phyloP scores from a whole-genome alignment of 2,329 filamentous ascomycete genomes.

The Tricladium varicosporioides region DNA sequence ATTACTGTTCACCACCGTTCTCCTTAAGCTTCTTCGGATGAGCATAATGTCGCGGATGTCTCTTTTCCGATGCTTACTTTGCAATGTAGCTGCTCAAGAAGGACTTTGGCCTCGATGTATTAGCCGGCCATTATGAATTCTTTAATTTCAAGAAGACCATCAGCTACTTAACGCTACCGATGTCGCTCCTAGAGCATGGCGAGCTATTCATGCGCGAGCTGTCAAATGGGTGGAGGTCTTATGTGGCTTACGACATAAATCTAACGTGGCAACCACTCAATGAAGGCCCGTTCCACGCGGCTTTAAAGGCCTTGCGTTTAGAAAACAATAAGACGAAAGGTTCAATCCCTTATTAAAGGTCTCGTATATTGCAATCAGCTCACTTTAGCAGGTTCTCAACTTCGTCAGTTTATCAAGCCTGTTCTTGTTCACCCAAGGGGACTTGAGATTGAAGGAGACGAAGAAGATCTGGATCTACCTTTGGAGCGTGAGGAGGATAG shows the following conservation, averaged over 20 bases:
- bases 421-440: constrained; percentile 11
- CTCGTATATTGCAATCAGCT: constrained; percentile 15
- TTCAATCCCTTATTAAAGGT: constrained; percentile 12
- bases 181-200: constrained; percentile 14
- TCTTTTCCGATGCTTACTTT: constrained; percentile 14
- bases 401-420: constrained; percentile 17
- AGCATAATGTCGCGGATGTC: constrained; percentile 12
- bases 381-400: constrained; percentile 14
- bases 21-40: constrained; percentile 12
- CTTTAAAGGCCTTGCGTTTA: constrained; percentile 14
- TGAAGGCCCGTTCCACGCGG: constrained; percentile 11
- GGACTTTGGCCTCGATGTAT: constrained; percentile 16
- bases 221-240: constrained; percentile 14
- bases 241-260: constrained; percentile 17
- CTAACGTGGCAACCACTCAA: constrained; percentile 13
- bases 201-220: constrained; percentile 15
- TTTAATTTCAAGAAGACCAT: constrained; percentile 13
- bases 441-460: constrained; percentile 10
- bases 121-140: constrained; percentile 16
- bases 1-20: too few relatives aligned
- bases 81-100: constrained; percentile 15
- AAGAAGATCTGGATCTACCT: constrained; percentile 11
- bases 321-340: constrained; percentile 16
- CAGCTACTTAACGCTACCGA: constrained; percentile 8
- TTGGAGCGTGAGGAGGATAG: constrained; percentile 11